Evolutionary conservation across 208 protist genomes (phyloP), one percentile per base, ranked within the genome.

Genomic region (Ichthyophonus hoferi): DNA sequence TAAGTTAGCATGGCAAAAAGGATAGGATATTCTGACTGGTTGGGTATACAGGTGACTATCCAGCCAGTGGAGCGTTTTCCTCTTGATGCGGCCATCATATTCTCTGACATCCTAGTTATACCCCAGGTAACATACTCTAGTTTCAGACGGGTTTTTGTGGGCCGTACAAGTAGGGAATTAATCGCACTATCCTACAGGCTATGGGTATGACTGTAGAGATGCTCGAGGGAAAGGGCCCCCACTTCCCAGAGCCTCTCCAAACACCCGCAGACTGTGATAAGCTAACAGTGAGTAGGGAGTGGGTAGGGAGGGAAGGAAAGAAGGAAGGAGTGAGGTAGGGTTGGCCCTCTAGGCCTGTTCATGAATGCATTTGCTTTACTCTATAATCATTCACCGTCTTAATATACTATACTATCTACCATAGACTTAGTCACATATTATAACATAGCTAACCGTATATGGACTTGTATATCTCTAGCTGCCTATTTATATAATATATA

Each of bases 41-140:
- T 87, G 3, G 35, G 2, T 79, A 40, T 78, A 31, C 38, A 88
- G 85, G 90, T 97, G 24, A 97, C 96, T 2, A 78, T 97, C 42
- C 96, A 97, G 91, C 96, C 96, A 34, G 50, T 96, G 0, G 81
- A 89, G 39, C 90, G 96, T 76, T 96, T 96, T 86, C 88, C 90
- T 1, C 90, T 97, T 1, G 96, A 97, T 90, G 96, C 96, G 2
- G 93, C 95, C 7, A 97, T 97, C 86, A 97, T 97, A 34, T 97
- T 97, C 90, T 94, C 89, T 79, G 96, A 97, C 90, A 97, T 97
- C 58, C 87, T 97, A 1, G 96, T 97, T 2, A 87, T 97, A 1
- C 95, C 95, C 38, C 95, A 97, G 90, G 95, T 94, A 2, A 85
- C n/a, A n/a, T n/a, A n/a, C n/a, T n/a, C n/a, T n/a, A n/a, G n/a